These are phyloP conservation scores for Cornus controversa DNA, from an alignment of 148 eudicot genomes.

Conservation along the genomic window DNA sequence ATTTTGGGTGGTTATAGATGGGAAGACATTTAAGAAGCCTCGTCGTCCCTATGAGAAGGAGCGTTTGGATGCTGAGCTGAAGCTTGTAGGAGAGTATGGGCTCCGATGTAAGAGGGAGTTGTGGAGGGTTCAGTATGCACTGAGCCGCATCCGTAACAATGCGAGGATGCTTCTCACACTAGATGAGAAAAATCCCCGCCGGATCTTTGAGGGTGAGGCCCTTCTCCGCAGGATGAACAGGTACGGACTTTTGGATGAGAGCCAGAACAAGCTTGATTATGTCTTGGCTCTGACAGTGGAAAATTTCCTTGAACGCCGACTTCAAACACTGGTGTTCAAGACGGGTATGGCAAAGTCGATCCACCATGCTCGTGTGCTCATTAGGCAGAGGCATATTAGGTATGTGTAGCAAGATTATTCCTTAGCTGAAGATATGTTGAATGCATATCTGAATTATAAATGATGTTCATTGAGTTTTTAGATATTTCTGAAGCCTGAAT, in stretches of 20 bases:
- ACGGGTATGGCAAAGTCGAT: conserved; percentile 27
- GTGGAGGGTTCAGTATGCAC: conserved; percentile 28
- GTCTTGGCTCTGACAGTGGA: conserved; percentile 29
- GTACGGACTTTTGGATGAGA: conserved; percentile 18
- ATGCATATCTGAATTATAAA: too few species aligned
- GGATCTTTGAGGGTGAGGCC: conserved; percentile 27
- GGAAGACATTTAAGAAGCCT: conserved; percentile 21
- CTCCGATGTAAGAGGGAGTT: conserved; percentile 25
- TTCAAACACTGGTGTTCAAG: conserved; percentile 24
- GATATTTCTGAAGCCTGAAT: too few species aligned
- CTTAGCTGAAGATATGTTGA: too few species aligned
- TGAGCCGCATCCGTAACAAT: conserved; percentile 22
- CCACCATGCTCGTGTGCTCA: conserved; percentile 28
- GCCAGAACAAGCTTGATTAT: conserved; percentile 26
- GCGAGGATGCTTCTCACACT: conserved; percentile 26
- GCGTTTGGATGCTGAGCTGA: conserved; percentile 22
- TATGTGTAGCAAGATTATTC: not conserved
- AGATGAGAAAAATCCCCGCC: conserved; percentile 24
- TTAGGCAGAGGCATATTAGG: conserved; percentile 27
- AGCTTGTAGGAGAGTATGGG: conserved; percentile 28
- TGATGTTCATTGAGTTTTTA: too few species aligned
- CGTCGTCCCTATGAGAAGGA: conserved; percentile 30
- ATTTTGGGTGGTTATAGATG: conserved; percentile 4
- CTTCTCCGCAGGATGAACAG: conserved; percentile 24
- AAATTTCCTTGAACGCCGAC: conserved; percentile 28